These are phyloP conservation scores for Citropsis articulata DNA, from an alignment of 345 rosid genomes.

Conservation along the genomic window DNA sequence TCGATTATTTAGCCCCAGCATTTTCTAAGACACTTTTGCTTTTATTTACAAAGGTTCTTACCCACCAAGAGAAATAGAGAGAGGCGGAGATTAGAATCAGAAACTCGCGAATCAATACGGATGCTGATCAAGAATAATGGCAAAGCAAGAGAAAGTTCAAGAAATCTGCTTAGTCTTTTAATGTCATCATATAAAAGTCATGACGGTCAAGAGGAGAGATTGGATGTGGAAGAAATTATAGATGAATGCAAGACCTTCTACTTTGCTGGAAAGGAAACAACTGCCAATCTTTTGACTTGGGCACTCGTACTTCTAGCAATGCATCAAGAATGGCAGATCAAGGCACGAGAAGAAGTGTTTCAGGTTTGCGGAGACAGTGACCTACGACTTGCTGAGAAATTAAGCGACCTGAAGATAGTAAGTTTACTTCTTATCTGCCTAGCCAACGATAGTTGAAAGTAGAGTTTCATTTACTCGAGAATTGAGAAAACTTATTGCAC, in stretches of 20 bases:
- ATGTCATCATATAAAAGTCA: conserved; percentile 47
- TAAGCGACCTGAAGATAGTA: conserved; percentile 68
- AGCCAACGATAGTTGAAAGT: not conserved
- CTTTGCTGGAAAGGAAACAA: conserved; percentile 86
- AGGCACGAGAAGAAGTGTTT: conserved; percentile 67
- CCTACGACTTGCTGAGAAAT: conserved; percentile 34
- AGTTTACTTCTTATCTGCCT: conserved; percentile 10
- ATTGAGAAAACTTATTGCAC: too few species aligned
- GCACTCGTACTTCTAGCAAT: conserved; percentile 60
- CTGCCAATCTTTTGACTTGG: conserved; percentile 69
- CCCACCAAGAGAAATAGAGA: conserved; percentile 79
- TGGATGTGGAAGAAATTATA: conserved; percentile 66
- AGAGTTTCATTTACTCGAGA: not conserved
- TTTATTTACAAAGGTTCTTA: conserved; percentile 42
- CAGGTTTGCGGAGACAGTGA: conserved; percentile 32
- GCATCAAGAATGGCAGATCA: conserved; percentile 80
- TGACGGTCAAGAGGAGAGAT: conserved; percentile 54
- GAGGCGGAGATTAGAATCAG: conserved; percentile 64
- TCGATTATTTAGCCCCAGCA: not conserved
- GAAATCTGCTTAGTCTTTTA: conserved; percentile 55
- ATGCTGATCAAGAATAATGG: conserved; percentile 44
- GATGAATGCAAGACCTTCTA: conserved; percentile 90
- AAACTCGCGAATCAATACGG: conserved; percentile 58
- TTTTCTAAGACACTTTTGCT: not conserved
- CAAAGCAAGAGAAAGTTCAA: conserved; percentile 31